Base-by-base conservation (phyloP, 345 rosid genomes). In the Orychophragmus violaceus region DNA sequence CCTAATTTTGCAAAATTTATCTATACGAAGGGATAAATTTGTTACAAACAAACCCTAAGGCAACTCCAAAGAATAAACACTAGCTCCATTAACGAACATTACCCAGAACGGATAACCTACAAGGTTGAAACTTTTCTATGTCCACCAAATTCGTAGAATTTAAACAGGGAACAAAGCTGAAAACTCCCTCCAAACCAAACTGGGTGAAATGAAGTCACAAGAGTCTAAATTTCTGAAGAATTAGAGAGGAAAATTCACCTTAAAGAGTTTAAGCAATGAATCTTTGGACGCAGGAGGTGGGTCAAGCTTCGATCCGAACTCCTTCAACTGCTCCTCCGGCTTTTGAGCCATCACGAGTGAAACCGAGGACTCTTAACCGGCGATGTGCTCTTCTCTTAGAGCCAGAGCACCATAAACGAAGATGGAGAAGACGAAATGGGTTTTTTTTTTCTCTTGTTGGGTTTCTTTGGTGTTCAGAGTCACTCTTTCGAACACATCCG, bases 221-320 rank as follows among this genome's bases (percentile, higher is more conserved):
- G 64, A 57, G 29, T 48, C 62, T 0, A 53, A 67, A 67, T 24
- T 52, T 19, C 9, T 41, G 35, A 58, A 66, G 68, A 51, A 53
- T 18, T 51, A 56, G 60, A 35, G 53, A 46, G 42, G 18, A 3
- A 44, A 24, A 52, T 14, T 13, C 3, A 76, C 99, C 99, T 88
- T 85, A 16, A 94, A 78, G 68, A 94, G 96, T 83, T 83, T 86
- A 57, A 87, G 74, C 70, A 94, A 81, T 8, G 85, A 80, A 71
- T 94, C 99, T 68, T 88, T 84, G 52, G 89, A 30, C 28, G 89
- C 37, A 45, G 95, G 91, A 74, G 79, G 89, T 21, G 83, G 63
- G 49, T 82, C 84, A 70, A 94, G 95, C 86, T 83, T 88, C 68
- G 96, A 88, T 88, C 99, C 99, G 64, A 90, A 62, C 77, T 87